phyloP scores from a whole-genome alignment of 1,139 yeast species.

The Magnusiomyces sp. region DNA sequence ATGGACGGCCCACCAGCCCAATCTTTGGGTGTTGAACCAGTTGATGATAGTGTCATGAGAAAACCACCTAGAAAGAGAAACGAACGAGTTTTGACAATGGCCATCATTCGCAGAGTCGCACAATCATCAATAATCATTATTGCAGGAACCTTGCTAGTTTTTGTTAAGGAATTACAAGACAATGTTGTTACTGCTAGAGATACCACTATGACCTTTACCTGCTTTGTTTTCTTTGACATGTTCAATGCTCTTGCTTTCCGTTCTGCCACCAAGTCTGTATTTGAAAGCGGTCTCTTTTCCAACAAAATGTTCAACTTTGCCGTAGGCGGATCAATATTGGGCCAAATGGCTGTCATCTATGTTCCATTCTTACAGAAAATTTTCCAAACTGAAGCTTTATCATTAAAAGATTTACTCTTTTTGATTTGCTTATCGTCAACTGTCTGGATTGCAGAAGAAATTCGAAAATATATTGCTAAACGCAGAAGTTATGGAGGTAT shows the following conservation, averaged over 20 bases:
- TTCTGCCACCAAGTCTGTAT: conserved; percentile 71
- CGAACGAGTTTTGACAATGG: conserved; percentile 67
- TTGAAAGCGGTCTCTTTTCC: conserved; percentile 61
- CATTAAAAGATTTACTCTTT: conserved; percentile 55
- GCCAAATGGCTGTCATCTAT: conserved; percentile 91
- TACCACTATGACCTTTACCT: conserved; percentile 97
- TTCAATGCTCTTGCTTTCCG: conserved; percentile 92
- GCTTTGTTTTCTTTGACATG: conserved; percentile 92
- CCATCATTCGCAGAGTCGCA: conserved; percentile 61
- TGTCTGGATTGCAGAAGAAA: conserved; percentile 80
- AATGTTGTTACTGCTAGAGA: conserved; percentile 81
- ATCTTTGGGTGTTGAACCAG: conserved; percentile 94
- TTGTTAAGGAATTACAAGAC: conserved; percentile 71
- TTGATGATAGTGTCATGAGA: conserved; percentile 87
- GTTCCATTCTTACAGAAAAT: conserved; percentile 84
- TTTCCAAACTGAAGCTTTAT: conserved; percentile 88
- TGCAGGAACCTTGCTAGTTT: conserved; percentile 76
- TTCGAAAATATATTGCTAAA: conserved; percentile 43
- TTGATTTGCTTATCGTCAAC: conserved; percentile 60
- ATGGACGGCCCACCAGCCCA: conserved; percentile 99
- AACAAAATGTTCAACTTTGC: conserved; percentile 91
- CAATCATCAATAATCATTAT: conserved; percentile 65
- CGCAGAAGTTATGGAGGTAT: neutral
- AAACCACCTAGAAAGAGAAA: conserved; percentile 86
- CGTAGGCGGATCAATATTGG: conserved; percentile 77